Evolutionary conservation across 2,329 filamentous ascomycete species (phyloP), one percentile per base, ranked within the genome.

Genomic region (Blastomyces silverae): DNA sequence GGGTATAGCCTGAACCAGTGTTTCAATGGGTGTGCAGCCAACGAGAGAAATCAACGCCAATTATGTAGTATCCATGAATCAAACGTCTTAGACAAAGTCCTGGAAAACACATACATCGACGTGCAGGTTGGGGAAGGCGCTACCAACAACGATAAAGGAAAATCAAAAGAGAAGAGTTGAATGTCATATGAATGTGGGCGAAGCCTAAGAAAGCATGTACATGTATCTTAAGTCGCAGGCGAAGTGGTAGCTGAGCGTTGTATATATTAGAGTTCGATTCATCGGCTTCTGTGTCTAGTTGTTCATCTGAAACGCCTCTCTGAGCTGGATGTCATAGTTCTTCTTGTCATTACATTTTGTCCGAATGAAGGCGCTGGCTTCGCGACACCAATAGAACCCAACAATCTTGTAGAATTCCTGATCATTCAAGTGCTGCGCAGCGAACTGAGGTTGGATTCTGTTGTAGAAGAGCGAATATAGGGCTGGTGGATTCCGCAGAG

Each of bases 281-380:
- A n/a, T 37, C 1, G 15, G 31, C 11, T 58, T 42, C 11, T 58
- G 34, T 58, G 39, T 34, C 17, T 58, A 42, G 11, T 42, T n/a
- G 34, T 37, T 37, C 20, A 22, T 39, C 31, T 42, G 55, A 61
- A 68, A 68, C 50, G 56, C 66, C 56, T 68, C 37, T 50, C 59
- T 58, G 55, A 68, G 66, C 61, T 64, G 61, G 57, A 50, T 59
- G 48, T 68, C 66, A 64, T 67, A 67, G 15, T 64, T 50, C 52
- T 65, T 60, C 59, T 68, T 67, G 61, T 67, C 66, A 62, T 20
- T 56, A 6, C 65, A 39, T 31, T 68, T 66, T 55, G 42, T 11
- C 25, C 65, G 39, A 42, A 67, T 65, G 64, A 68, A 67, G 46
- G 58, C 2, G 56, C 8, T 50, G n/a, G 66, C 57, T 15, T 63